Percentiles rank a stretch among this genome's conserved stretches.
Conservation (phyloP, 1,284 basidiomycete genomes). For the Pascua guehoae region DNA sequence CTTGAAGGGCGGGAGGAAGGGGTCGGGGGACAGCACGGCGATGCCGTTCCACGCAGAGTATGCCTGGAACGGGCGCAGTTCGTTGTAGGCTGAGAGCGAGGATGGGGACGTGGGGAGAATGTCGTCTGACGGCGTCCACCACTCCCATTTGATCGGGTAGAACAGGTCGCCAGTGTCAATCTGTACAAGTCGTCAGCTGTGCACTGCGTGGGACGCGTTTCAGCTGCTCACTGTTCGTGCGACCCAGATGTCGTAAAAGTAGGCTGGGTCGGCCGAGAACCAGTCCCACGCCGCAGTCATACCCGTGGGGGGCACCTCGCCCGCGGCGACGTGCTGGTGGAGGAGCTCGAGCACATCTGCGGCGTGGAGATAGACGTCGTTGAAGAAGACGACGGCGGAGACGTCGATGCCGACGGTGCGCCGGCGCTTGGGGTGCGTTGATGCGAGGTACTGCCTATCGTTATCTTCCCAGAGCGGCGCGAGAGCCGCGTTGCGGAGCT, state of each 20-base stretch:
- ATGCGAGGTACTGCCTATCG: not conserved
- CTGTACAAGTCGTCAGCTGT: slow-evolving; percentile 14
- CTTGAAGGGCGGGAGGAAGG: slow-evolving; percentile 35
- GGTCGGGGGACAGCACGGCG: slow-evolving; percentile 36
- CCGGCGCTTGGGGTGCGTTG: slow-evolving; percentile 7
- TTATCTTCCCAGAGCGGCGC: slow-evolving; percentile 39
- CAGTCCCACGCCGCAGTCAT: slow-evolving; percentile 49
- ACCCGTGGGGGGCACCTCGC: slow-evolving; percentile 23
- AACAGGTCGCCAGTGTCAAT: slow-evolving; percentile 48
- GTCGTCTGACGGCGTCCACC: slow-evolving; percentile 43
- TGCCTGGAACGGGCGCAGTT: slow-evolving; percentile 46
- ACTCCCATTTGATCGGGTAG: slow-evolving; percentile 43
- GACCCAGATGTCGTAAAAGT: slow-evolving; percentile 50
- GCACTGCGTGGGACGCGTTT: not conserved
- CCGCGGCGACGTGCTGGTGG: slow-evolving; percentile 38
- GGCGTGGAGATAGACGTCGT: slow-evolving; percentile 48
- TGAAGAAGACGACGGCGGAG: slow-evolving; percentile 45
- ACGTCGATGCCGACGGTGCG: slow-evolving; percentile 20
- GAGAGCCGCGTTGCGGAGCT: slow-evolving; percentile 44
- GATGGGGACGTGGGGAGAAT: slow-evolving; percentile 39
- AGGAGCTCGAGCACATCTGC: slow-evolving; percentile 44
- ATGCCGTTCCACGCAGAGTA: slow-evolving; percentile 48
- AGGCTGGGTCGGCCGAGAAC: slow-evolving; percentile 41
- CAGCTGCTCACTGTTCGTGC: slow-evolving; percentile 40
- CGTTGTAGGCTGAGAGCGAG: slow-evolving; percentile 21